phyloP scores from a whole-genome alignment of 148 eudicot genomes.

The Diospyros kaki region DNA sequence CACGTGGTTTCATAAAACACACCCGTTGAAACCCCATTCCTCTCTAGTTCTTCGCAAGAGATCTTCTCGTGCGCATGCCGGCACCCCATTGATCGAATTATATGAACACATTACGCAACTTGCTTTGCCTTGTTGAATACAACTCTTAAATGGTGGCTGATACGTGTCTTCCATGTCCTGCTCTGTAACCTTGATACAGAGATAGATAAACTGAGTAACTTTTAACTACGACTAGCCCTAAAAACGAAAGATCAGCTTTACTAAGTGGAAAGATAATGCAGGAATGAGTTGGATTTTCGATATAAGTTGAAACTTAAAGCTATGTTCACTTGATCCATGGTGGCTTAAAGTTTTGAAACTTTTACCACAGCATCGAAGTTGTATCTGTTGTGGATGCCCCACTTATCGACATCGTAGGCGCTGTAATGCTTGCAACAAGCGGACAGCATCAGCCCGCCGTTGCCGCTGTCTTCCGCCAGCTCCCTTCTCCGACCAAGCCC shows the following conservation, averaged over 20 bases:
- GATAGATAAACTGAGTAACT: background rate
- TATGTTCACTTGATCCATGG: too few species aligned
- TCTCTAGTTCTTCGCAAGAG: conserved; percentile 69
- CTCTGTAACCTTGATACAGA: conserved; percentile 52
- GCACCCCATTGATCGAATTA: conserved; percentile 81
- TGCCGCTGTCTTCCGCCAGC: conserved; percentile 29
- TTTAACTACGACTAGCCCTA: too few species aligned
- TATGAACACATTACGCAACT: conserved; percentile 99
- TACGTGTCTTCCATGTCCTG: conserved; percentile 96
- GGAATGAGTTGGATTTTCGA: background rate
- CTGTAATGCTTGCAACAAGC: conserved; percentile 98
- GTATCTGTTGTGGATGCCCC: conserved; percentile 68
- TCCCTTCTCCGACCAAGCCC: conserved; percentile 26
- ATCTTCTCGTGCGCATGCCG: conserved; percentile 69
- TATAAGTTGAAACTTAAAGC: background rate
- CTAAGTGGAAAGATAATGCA: too few species aligned
- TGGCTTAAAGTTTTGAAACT: background rate
- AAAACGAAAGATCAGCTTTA: too few species aligned
- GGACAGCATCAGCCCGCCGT: conserved; percentile 62
- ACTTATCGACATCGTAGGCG: conserved; percentile 90
- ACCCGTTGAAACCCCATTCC: conserved; percentile 96
- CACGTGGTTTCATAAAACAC: conserved; percentile 16
- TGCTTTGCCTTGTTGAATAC: conserved; percentile 82
- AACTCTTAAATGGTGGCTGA: conserved; percentile 80
- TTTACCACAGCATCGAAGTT: conserved; percentile 82